Conservation (phyloP, 139 green algal species). For the Micractinium conductrix region DNA sequence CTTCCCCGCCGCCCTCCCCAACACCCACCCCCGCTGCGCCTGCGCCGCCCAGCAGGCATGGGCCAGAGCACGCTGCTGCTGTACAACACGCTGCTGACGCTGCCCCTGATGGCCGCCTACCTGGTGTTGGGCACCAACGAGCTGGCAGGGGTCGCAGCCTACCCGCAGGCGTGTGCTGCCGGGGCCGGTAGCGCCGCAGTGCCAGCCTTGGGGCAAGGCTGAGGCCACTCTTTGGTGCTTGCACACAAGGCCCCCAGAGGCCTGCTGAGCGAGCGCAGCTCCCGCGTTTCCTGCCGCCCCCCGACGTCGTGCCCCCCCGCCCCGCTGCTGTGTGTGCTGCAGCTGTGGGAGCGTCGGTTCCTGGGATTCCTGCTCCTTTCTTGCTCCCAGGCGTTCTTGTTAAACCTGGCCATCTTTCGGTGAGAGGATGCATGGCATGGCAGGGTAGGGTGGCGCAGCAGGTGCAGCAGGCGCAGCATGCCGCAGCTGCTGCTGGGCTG, state of each 20-base stretch:
- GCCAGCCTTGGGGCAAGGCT: too few species aligned
- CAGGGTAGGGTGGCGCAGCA: too few species aligned
- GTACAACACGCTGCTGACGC: constrained; percentile 63
- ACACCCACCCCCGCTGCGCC: not conserved
- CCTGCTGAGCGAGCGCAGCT: too few species aligned
- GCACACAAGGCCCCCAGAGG: too few species aligned
- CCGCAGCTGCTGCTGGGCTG: constrained; percentile 1
- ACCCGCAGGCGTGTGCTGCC: constrained; percentile 29
- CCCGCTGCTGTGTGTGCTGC: not conserved
- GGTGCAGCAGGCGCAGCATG: too few species aligned
- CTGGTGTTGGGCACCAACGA: constrained; percentile 52
- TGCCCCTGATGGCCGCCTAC: constrained; percentile 59
- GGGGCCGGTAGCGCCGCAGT: too few species aligned
- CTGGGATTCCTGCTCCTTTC: constrained; percentile 52
- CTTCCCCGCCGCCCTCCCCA: not conserved
- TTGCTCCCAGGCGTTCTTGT: constrained; percentile 60
- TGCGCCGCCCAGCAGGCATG: constrained; percentile 33
- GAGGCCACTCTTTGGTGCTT: too few species aligned
- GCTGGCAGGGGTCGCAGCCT: constrained; percentile 26
- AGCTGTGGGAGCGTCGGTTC: constrained; percentile 50
- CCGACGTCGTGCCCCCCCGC: too few species aligned
- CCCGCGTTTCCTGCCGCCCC: too few species aligned
- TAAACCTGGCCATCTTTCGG: constrained; percentile 72
- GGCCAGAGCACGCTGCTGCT: constrained; percentile 54
- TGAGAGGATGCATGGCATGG: too few species aligned